Percentiles rank a stretch among this genome's conserved stretches.
phyloP scores from a whole-genome alignment of 2,329 filamentous ascomycete species.

The Aspergillus floridensis region DNA sequence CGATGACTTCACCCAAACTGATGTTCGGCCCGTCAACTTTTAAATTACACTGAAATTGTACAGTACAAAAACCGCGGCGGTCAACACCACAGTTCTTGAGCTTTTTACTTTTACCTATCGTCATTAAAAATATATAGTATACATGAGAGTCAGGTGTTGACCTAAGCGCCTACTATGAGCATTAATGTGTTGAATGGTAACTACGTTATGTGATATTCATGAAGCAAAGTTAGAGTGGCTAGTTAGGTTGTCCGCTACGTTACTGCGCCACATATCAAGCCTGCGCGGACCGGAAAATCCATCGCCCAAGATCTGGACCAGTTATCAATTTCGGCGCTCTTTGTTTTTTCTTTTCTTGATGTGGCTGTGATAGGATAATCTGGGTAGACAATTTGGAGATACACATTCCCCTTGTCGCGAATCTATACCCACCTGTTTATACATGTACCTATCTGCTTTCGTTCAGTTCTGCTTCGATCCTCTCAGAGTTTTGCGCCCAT shows the following conservation, averaged over 20 bases:
- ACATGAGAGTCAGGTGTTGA: no score
- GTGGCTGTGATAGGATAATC: not conserved
- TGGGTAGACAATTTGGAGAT: not conserved
- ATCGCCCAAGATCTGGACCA: not conserved
- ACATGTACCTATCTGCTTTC: not conserved
- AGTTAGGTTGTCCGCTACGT: not conserved
- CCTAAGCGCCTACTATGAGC: no score
- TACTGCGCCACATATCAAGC: conserved; percentile 5
- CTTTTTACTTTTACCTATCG: no score
- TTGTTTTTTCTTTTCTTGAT: not conserved
- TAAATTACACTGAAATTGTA: not conserved
- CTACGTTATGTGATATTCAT: no score
- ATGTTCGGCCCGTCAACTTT: not conserved
- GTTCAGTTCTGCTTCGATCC: not conserved
- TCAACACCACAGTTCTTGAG: not conserved
- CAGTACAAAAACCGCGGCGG: not conserved
- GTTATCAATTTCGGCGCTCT: not conserved
- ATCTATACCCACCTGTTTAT: not conserved
- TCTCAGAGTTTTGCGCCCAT: not conserved
- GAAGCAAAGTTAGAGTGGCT: no score
- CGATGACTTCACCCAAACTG: not conserved
- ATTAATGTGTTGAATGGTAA: no score
- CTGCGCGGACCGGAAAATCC: conserved; percentile 16
- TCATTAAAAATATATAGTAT: no score
- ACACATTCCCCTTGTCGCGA: not conserved